Conservation (phyloP, 441 rosid species). For the Viola pubescens region DNA sequence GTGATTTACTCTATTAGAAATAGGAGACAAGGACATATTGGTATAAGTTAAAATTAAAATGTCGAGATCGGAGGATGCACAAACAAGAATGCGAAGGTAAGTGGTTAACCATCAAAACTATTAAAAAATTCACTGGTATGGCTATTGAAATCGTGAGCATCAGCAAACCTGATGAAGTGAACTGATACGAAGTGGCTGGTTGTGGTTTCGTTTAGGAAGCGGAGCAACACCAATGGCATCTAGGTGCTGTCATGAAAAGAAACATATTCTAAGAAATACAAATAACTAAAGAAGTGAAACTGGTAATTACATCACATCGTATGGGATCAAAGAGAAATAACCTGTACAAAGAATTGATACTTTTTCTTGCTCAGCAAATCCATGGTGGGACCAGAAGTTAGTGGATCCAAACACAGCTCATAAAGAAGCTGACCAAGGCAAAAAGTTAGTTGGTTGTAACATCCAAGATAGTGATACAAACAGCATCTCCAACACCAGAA, state of each 20-base stretch:
- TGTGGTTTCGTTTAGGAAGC: slow-evolving; percentile 80
- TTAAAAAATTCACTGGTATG: background rate
- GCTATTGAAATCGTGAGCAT: background rate
- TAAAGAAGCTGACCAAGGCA: slow-evolving; percentile 62
- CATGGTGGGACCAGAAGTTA: slow-evolving; percentile 79
- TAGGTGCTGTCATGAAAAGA: slow-evolving; percentile 53
- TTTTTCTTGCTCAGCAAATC: slow-evolving; percentile 78
- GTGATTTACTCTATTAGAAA: background rate
- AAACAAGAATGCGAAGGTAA: background rate
- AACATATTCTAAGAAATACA: slow-evolving; percentile 7
- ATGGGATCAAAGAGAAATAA: slow-evolving; percentile 10
- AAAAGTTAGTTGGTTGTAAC: slow-evolving; percentile 9
- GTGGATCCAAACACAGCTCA: slow-evolving; percentile 78
- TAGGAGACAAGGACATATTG: too few relatives aligned
- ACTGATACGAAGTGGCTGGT: slow-evolving; percentile 84
- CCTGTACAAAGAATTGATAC: slow-evolving; percentile 81
- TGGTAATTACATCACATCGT: slow-evolving; percentile 6
- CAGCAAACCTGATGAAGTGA: slow-evolving; percentile 89
- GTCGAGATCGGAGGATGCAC: background rate
- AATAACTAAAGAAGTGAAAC: slow-evolving; percentile 6
- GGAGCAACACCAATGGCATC: slow-evolving; percentile 75
- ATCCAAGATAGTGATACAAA: slow-evolving; percentile 9
- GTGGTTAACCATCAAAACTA: slow-evolving; percentile 7
- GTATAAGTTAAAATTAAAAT: too few relatives aligned
- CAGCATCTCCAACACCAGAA: background rate